phyloP scores from a whole-genome alignment of 1,139 yeast species.

The Candida glucosophila region DNA sequence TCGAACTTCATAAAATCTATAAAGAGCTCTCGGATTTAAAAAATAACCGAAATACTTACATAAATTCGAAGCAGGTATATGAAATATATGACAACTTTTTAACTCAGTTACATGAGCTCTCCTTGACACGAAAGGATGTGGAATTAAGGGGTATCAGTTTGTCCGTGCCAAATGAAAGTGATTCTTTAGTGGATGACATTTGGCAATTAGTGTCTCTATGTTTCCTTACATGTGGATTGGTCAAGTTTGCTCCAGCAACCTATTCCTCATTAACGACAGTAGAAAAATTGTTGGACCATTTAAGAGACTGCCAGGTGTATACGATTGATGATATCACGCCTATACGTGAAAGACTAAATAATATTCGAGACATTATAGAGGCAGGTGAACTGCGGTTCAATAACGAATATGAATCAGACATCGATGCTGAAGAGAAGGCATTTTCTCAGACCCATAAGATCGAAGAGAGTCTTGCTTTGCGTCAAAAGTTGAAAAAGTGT shows the following conservation, averaged over 20 bases:
- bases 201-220: conserved; percentile 81
- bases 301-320: conserved; percentile 71
- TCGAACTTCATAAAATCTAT: conserved; percentile 40
- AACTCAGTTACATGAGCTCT: conserved; percentile 40
- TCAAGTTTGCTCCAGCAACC: conserved; percentile 87
- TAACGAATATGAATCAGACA: conserved; percentile 18
- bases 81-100: conserved; percentile 47
- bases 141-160: conserved; percentile 38
- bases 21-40: conserved; percentile 46
- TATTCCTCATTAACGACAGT: conserved; percentile 85
- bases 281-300: conserved; percentile 69
- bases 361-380: conserved; percentile 54
- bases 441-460: conserved; percentile 22
- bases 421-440: no score
- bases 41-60: conserved; percentile 53
- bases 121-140: conserved; percentile 38
- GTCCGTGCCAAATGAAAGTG: conserved; percentile 41
- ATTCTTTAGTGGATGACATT: conserved; percentile 74
- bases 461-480: conserved; percentile 51
- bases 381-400: conserved; percentile 32
- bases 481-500: conserved; percentile 54
- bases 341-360: conserved; percentile 59
- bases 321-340: conserved; percentile 79
- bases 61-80: conserved; percentile 58
- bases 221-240: conserved; percentile 84